A percentile compares a stretch with the other conserved stretches of the same genome.
These are phyloP conservation scores for Mesembryanthemum crystallinum DNA, from an alignment of 148 eudicot species.

Conservation along the genomic window DNA sequence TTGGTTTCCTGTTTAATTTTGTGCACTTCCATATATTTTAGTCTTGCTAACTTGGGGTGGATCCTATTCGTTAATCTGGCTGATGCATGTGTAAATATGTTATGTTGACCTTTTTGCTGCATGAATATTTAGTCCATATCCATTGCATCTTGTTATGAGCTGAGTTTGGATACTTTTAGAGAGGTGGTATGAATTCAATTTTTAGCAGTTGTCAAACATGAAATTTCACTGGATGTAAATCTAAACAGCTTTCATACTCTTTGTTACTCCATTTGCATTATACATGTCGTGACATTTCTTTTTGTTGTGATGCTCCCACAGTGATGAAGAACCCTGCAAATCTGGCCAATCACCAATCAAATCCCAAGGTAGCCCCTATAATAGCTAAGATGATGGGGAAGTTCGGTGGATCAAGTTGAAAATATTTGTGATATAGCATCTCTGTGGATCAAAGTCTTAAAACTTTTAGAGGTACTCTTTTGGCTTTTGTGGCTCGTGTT, in stretches of 20 bases:
- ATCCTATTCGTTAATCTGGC: no score
- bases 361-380: slow-evolving; percentile 96
- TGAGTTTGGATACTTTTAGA: no score
- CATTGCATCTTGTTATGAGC: no score
- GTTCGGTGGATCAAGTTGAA: slow-evolving; percentile 62
- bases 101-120: background rate
- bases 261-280: background rate
- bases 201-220: no score
- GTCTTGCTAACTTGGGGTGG: background rate
- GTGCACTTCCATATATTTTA: background rate
- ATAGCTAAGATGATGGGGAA: slow-evolving; percentile 94
- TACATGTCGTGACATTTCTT: background rate
- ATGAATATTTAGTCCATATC: background rate
- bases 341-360: slow-evolving; percentile 83
- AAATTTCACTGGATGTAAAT: no score
- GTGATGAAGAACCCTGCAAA: slow-evolving; percentile 99
- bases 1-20: no score
- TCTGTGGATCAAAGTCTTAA: background rate
- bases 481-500: slow-evolving; percentile 9
- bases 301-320: slow-evolving; percentile 22
- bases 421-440: background rate
- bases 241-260: no score
- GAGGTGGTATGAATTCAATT: no score
- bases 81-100: background rate
- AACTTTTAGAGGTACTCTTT: slow-evolving; percentile 2